Evolutionary conservation across 1,284 basidiomycete species (phyloP), one percentile per base, ranked within the genome.

Genomic region (Marasmius tenuissimus): DNA sequence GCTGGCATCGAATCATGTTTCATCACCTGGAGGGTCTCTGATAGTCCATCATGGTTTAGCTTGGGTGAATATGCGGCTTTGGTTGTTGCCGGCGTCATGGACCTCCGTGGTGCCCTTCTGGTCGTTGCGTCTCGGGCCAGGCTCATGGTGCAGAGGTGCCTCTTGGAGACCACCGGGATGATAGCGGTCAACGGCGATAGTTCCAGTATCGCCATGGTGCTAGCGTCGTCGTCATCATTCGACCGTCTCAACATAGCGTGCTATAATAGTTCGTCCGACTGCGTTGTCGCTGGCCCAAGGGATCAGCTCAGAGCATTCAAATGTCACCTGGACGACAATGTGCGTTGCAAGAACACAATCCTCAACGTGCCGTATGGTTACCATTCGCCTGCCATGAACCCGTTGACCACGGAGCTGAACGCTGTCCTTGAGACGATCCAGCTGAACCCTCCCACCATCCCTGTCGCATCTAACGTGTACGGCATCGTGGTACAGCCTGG

Each of bases 61-160:
- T 78, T 90, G 38, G 89, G 89, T 50, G 89, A 91, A 73, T 91
- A 89, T 62, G 85, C 84, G 2, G 88, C 88, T 4, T 77, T 91
- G 47, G 85, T 85, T 7, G 72, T 78, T 18, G 84, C 87, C 0
- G 80, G 76, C 0, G 84, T 89, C 1, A 65, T 91, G 14, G 75
- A 75, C 0, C 70, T 89, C 18, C 75, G 83, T 62, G 81, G 81
- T 20, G 87, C 85, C 2, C 76, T 91, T 6, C 72, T 76, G 11
- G 71, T 91, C n/a, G 80, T 90, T 47, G 86, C 85, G 1, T 75
- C 74, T 47, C 79, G 89, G 38, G 86, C 81, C 3, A 78, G 79
- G 12, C 71, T 88, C 10, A 86, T 89, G 76, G 68, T 77, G 12
- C 71, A 71, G 49, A 78, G 75, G 57, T 90, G 88, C 67, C 63